Percentiles rank a stretch among this genome's conserved stretches.
Conservation (phyloP, 495 filamentous ascomycete species). For the Xanthoparmelia taractica region DNA sequence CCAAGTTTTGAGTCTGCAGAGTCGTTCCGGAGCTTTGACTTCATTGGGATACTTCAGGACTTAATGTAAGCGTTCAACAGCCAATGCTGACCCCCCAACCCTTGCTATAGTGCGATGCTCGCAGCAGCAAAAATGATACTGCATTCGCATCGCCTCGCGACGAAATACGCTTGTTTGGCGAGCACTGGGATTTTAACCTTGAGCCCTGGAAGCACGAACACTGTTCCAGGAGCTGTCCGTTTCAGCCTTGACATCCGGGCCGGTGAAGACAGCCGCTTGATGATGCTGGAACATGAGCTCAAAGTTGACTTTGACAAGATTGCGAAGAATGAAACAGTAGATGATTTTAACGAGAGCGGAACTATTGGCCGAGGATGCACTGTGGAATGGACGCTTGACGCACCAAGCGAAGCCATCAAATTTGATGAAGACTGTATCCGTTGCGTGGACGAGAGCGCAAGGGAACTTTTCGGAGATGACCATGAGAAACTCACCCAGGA, state of each 20-base stretch:
- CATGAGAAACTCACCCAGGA: slow-evolving; percentile 36
- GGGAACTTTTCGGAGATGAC: slow-evolving; percentile 42
- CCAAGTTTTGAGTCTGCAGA: background rate
- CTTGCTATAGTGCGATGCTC: slow-evolving; percentile 41
- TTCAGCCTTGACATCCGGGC: slow-evolving; percentile 69
- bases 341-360: slow-evolving; percentile 32
- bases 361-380: slow-evolving; percentile 46
- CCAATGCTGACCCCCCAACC: slow-evolving; percentile 23
- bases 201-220: slow-evolving; percentile 64
- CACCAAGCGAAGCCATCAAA: slow-evolving; percentile 54
- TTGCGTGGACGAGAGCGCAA: slow-evolving; percentile 55
- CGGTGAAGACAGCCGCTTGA: slow-evolving; percentile 49
- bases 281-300: slow-evolving; percentile 48
- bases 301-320: slow-evolving; percentile 49
- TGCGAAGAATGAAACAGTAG: slow-evolving; percentile 45
- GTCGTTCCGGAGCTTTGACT: background rate
- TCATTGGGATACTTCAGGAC: background rate
- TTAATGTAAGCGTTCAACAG: background rate
- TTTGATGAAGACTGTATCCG: slow-evolving; percentile 66
- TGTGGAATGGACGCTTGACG: slow-evolving; percentile 54
- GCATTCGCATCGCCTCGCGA: slow-evolving; percentile 55
- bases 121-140: slow-evolving; percentile 62
- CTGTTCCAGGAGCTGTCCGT: slow-evolving; percentile 59
- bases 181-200: slow-evolving; percentile 65
- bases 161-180: slow-evolving; percentile 48